A percentile compares a stretch with the other conserved stretches of the same genome.
phyloP scores from a whole-genome alignment of 2,329 filamentous ascomycete genomes.

The Ciborinia camelliae region DNA sequence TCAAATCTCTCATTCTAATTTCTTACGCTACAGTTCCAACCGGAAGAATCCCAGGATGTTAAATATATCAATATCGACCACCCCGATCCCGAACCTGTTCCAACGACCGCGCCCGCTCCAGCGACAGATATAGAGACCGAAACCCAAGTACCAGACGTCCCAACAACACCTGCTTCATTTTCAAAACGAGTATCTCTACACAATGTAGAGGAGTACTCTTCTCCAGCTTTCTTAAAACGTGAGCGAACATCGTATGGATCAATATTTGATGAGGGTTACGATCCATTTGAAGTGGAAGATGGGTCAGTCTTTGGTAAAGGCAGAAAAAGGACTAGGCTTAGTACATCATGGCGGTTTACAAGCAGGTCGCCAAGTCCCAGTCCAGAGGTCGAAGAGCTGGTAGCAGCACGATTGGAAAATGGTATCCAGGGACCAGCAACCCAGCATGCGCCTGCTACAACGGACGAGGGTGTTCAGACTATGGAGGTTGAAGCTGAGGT shows the following conservation, averaged over 20 bases:
- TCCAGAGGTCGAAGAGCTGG: slow-evolving; percentile 39
- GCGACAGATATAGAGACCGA: slow-evolving; percentile 26
- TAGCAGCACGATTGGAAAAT: slow-evolving; percentile 17
- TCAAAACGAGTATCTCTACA: slow-evolving; percentile 38
- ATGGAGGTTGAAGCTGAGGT: slow-evolving; percentile 37
- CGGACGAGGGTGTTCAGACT: slow-evolving; percentile 43
- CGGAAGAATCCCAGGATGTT: slow-evolving; percentile 47
- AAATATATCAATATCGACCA: slow-evolving; percentile 54
- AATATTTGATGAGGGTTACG: slow-evolving; percentile 59
- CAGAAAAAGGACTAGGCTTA: slow-evolving; percentile 68
- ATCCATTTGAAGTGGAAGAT: slow-evolving; percentile 67
- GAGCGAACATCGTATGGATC: slow-evolving; percentile 66
- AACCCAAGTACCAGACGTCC: slow-evolving; percentile 26
- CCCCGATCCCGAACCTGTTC: slow-evolving; percentile 33
- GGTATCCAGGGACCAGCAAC: slow-evolving; percentile 23
- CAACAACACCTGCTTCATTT: slow-evolving; percentile 24
- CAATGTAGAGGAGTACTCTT: slow-evolving; percentile 58
- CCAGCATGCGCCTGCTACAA: slow-evolving; percentile 34
- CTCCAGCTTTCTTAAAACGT: slow-evolving; percentile 76
- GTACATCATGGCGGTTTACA: slow-evolving; percentile 68
- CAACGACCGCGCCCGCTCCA: slow-evolving; percentile 22
- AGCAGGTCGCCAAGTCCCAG: slow-evolving; percentile 67
- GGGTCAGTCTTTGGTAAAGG: slow-evolving; percentile 56
- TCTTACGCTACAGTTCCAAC: slow-evolving; percentile 42
- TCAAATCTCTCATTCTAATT: slow-evolving; percentile 25